phyloP scores from a whole-genome alignment of 208 protist genomes.

The Acanthamoeba castellanii region DNA sequence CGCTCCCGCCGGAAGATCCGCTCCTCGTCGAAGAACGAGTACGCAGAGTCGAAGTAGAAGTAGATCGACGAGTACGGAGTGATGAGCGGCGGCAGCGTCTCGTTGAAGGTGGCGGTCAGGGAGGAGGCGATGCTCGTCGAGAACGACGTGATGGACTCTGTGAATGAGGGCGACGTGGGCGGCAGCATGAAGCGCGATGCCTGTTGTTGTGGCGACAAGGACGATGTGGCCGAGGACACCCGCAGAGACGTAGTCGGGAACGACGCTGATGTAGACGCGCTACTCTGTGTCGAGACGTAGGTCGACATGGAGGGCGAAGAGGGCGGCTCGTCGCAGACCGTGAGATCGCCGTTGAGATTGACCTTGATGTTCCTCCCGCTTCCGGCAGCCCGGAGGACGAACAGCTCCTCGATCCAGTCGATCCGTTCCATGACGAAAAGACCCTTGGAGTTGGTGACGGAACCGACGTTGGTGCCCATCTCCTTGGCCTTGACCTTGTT shows the following conservation, averaged over 20 bases:
- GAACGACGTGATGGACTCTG: not conserved
- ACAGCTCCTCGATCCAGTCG: constrained; percentile 66
- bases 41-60: constrained; percentile 13
- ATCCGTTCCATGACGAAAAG: constrained; percentile 46
- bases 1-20: constrained; percentile 7
- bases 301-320: not conserved
- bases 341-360: constrained; percentile 63
- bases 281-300: not conserved
- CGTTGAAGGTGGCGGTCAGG: not conserved
- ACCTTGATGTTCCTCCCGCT: constrained; percentile 6
- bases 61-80: not conserved
- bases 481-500: constrained; percentile 29
- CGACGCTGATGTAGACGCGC: not conserved
- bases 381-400: not conserved
- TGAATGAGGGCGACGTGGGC: not conserved
- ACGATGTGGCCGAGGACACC: not conserved
- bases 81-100: not conserved
- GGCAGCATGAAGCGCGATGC: not conserved
- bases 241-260: not conserved
- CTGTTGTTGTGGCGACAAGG: not conserved
- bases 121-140: constrained; percentile 8
- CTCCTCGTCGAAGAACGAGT: not conserved
- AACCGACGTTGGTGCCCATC: not conserved
- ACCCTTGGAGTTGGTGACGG: not conserved
- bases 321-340: not conserved